Evolutionary conservation across 2,329 filamentous ascomycete species (phyloP), one percentile per base, ranked within the genome.

Genomic region (Cryphonectria japonica): DNA sequence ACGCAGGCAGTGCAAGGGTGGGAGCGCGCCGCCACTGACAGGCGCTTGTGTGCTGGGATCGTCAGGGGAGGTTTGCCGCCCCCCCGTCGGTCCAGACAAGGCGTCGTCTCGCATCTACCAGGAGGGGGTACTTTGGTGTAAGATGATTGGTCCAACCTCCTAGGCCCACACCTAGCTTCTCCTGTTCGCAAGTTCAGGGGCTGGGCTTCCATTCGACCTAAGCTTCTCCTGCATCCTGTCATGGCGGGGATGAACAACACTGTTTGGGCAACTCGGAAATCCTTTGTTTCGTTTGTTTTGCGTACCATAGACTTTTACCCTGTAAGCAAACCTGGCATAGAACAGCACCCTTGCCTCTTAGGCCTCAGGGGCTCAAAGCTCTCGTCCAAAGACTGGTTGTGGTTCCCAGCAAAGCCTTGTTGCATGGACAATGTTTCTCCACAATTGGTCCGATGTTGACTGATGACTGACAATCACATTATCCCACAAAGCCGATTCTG

Each of bases 11-110:
- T 29, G n/a, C 34, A 64, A 3, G n/a, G 26, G 37, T 46, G 61
- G 63, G 39, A 32, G 52, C 63, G 8, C 37, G 37, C 37, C 37
- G 29, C 37, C 37, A 46, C 61, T 29, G 39, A 29, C 11, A 19
- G 66, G 54, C 54, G 66, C 54, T 32, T 41, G 39, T 50, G 39
- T 37, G 26, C 39, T 43, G 57, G 37, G 67, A 69, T 64, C 67
- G 61, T 63, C 67, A 69, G 67, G 67, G 66, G 60, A 11, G 11
- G 34, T 69, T 63, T 63, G 60, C 67, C 67, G 67, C 67, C 59
- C 37, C 39, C 41, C 67, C 13, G 32, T 26, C 57, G 29, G 13
- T 26, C 67, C 43, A 16, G 41, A 34, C 57, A 29, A 52, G 46
- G 46, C 13, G 29, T 54, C 46, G 67, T 69, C 54, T 69, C 67